Percentiles rank a stretch among this genome's conserved stretches.
Conservation (phyloP, 257 asterid species). For the Nicotiana tomentosiformis region DNA sequence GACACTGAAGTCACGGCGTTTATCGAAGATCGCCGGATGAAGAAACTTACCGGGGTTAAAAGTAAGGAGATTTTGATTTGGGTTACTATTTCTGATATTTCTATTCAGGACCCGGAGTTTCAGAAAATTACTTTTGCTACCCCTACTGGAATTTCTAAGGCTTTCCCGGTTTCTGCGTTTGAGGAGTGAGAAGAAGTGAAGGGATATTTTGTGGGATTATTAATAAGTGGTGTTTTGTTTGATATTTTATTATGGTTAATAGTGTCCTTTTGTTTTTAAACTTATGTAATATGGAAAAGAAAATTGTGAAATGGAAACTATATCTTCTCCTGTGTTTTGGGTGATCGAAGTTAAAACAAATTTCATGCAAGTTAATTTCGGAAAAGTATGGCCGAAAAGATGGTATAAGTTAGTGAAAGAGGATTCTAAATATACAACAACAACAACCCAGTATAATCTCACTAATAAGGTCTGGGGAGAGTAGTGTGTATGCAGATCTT, state of each 20-base stretch:
- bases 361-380: too few species aligned
- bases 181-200: constrained; percentile 28
- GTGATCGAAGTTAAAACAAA: too few species aligned
- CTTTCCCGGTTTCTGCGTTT: constrained; percentile 64
- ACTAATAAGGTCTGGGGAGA: too few species aligned
- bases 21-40: constrained; percentile 64
- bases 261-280: background rate
- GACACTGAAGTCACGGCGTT: constrained; percentile 61
- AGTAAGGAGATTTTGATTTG: constrained; percentile 72
- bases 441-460: too few species aligned
- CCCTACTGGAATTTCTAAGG: constrained; percentile 47
- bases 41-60: constrained; percentile 61
- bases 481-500: too few species aligned
- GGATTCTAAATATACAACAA: too few species aligned
- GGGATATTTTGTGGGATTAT: background rate
- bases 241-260: background rate
- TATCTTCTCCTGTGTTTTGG: too few species aligned
- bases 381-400: too few species aligned
- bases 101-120: constrained; percentile 34
- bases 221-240: background rate
- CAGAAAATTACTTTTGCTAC: constrained; percentile 50
- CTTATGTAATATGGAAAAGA: background rate
- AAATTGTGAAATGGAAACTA: too few species aligned
- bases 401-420: too few species aligned
- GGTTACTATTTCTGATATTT: constrained; percentile 50